phyloP scores from a whole-genome alignment of 495 filamentous ascomycete species.

The Penicillium bialowiezense region DNA sequence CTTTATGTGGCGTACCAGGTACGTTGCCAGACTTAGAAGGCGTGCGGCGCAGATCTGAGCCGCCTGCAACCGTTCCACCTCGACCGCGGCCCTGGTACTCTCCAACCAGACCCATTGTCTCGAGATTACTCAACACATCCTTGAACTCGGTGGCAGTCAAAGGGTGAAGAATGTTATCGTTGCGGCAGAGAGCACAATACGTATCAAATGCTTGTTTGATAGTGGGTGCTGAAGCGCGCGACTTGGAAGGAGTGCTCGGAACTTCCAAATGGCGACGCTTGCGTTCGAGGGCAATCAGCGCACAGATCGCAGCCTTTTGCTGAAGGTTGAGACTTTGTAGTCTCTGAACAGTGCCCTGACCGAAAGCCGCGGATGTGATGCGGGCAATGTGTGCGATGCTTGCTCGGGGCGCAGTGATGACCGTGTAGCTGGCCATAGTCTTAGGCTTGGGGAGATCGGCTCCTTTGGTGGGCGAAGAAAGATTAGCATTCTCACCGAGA shows the following conservation, averaged over 20 bases:
- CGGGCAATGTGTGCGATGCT: constrained; percentile 87
- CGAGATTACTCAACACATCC: constrained; percentile 86
- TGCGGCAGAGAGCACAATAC: constrained; percentile 76
- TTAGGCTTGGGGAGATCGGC: constrained; percentile 20
- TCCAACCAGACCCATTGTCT: constrained; percentile 78
- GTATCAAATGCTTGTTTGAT: constrained; percentile 74
- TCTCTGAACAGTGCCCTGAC: constrained; percentile 77
- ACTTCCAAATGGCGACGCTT: constrained; percentile 36
- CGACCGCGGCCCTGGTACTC: constrained; percentile 69
- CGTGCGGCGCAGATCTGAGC: constrained; percentile 48
- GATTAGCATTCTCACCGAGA: constrained; percentile 66
- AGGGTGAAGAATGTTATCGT: constrained; percentile 80
- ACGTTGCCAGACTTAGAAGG: constrained; percentile 56
- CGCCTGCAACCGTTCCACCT: constrained; percentile 54
- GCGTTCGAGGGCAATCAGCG: constrained; percentile 77
- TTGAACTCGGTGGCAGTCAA: constrained; percentile 87
- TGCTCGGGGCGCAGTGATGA: constrained; percentile 80
- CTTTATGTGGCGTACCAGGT: constrained; percentile 39
- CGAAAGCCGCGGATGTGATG: constrained; percentile 80
- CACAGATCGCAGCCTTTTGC: constrained; percentile 92
- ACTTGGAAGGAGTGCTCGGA: constrained; percentile 57
- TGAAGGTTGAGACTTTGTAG: constrained; percentile 88
- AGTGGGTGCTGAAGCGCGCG: constrained; percentile 58
- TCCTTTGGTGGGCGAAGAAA: constrained; percentile 54
- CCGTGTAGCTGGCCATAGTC: constrained; percentile 55